Evolutionary conservation across 2,329 filamentous ascomycete genomes (phyloP), one percentile per base, ranked within the genome.

Genomic region (Stenocarpella maydis): DNA sequence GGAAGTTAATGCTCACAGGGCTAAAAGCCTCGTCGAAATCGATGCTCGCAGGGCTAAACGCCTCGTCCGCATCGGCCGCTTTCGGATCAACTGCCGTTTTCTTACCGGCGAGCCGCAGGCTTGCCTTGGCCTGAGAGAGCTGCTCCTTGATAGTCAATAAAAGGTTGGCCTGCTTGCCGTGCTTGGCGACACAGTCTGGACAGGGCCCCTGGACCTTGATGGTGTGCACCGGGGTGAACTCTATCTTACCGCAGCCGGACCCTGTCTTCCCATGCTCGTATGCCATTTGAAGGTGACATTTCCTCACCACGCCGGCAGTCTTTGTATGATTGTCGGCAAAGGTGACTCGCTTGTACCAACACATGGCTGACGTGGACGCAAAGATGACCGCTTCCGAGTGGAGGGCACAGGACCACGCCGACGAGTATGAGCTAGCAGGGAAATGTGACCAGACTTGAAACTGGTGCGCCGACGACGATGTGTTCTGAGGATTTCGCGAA

Each of bases 321-420:
- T 65, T 68, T 21, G 69, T 53, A 67, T 76, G 74, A 31, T 41
- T 65, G 68, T 74, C 75, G 64, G 37, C 4, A n/a, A 72, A 74
- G 50, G 74, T 34, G 61, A 74, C 63, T 55, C 74, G 72, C 6
- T 61, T 45, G 69, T 75, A 72, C 68, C 71, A 71, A 45, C 74
- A 76, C 74, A 75, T 75, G 4, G 24, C 60, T 17, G 12, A 17
- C n/a, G 4, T 24, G 41, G 19, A 53, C 26, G 34, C 7, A 5
- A 37, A 12, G 34, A 37, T 37, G 7, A 37, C 34, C 34, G 9
- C 17, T 45, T 43, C 41, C 37, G 34, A 15, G 4, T 0, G 17
- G 26, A 19, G 21, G 26, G 15, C 12, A 12, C 26, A 47, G 41
- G 10, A 31, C 39, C 5, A 31, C 24, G 26, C 26, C 28, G 17